A percentile compares a stretch with the other conserved stretches of the same genome.
Conservation (phyloP, 192 early-diverging fungal species). For the Gamsiella multidivaricata region DNA sequence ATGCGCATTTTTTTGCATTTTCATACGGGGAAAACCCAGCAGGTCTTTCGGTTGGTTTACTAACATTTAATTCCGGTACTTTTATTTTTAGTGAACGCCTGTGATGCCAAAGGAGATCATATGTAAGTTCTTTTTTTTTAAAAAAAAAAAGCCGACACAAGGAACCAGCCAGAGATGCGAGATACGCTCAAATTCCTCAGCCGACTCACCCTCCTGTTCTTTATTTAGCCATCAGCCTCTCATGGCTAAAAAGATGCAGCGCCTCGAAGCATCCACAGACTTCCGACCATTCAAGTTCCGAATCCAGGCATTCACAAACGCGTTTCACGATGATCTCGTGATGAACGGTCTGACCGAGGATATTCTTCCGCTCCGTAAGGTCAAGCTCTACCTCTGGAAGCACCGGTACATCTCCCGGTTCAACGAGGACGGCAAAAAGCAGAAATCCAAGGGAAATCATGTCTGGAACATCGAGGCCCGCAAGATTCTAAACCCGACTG, state of each 20-base stretch:
- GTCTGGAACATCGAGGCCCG: slow-evolving; percentile 88
- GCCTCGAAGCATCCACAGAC: slow-evolving; percentile 74
- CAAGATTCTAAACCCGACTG: slow-evolving; percentile 67
- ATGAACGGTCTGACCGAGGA: slow-evolving; percentile 71
- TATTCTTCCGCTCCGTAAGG: slow-evolving; percentile 69
- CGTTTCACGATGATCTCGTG: slow-evolving; percentile 75
- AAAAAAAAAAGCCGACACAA: neutral
- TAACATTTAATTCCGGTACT: too few species aligned
- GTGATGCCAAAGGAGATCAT: slow-evolving; percentile 74
- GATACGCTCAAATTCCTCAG: neutral
- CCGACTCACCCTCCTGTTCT: neutral
- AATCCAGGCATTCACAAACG: slow-evolving; percentile 85
- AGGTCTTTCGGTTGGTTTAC: slow-evolving; percentile 15
- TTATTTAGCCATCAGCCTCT: slow-evolving; percentile 72
- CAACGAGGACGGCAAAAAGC: slow-evolving; percentile 84
- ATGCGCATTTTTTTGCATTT: too few species aligned
- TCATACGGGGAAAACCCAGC: too few species aligned
- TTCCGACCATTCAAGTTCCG: slow-evolving; percentile 87
- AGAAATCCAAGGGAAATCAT: slow-evolving; percentile 82
- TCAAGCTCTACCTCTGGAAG: slow-evolving; percentile 79
- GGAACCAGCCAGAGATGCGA: neutral
- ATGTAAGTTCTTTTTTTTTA: slow-evolving; percentile 63
- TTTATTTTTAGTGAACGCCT: slow-evolving; percentile 62
- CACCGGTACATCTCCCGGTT: slow-evolving; percentile 82
- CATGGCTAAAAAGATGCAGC: slow-evolving; percentile 82